These are phyloP conservation scores for Geoglossum cookeanum DNA, from an alignment of 2,329 filamentous ascomycete species.

Conservation along the genomic window DNA sequence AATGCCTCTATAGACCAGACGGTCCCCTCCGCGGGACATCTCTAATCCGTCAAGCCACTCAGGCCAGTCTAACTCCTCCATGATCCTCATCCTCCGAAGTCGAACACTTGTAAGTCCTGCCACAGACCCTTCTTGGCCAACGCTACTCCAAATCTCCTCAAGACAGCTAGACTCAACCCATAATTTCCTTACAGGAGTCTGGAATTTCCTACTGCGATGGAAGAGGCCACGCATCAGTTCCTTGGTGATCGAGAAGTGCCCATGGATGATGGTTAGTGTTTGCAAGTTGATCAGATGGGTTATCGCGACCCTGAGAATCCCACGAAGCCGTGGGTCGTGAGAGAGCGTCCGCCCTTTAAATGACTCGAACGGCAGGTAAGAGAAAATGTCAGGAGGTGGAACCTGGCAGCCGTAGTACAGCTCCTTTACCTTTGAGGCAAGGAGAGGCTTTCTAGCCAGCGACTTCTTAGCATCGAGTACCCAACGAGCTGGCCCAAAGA, in stretches of 20 bases:
- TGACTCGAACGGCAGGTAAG: background rate
- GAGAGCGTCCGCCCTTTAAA: background rate
- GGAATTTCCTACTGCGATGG: background rate
- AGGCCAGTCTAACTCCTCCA: background rate
- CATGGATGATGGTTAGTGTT: background rate
- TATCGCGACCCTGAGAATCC: background rate
- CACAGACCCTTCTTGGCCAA: background rate
- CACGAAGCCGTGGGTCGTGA: background rate
- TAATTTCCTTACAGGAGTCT: background rate
- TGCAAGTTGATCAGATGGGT: background rate
- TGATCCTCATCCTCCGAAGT: background rate
- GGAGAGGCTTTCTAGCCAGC: background rate
- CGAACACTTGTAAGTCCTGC: background rate
- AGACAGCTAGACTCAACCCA: slow-evolving; percentile 1
- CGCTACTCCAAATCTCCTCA: background rate
- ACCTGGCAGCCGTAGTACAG: background rate
- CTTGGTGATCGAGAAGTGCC: background rate
- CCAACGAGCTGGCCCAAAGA: background rate
- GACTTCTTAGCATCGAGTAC: background rate
- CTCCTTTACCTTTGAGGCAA: background rate
- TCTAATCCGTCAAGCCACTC: background rate
- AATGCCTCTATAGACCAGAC: background rate
- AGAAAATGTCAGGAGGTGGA: background rate
- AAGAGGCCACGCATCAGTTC: background rate
- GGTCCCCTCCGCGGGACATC: background rate